Percentiles rank a stretch among this genome's conserved stretches.
These are phyloP conservation scores for Lupinus albus DNA, from an alignment of 306 rosid species.

Conservation along the genomic window DNA sequence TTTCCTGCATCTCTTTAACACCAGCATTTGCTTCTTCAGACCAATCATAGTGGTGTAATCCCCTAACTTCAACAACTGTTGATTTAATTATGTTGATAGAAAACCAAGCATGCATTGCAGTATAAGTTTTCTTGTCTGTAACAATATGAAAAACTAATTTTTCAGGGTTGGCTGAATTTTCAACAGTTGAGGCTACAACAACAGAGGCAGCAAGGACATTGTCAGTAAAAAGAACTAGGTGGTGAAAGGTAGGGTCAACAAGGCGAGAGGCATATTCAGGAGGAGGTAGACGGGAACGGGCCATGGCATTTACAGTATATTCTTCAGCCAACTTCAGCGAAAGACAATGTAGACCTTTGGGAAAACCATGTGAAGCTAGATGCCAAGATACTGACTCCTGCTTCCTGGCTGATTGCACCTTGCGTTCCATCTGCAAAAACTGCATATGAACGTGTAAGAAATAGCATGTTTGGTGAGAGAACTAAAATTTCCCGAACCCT, in stretches of 20 bases:
- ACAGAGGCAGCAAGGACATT: slow-evolving; percentile 85
- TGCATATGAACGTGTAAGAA: slow-evolving; percentile 46
- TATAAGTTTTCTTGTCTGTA: slow-evolving; percentile 81
- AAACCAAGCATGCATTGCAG: slow-evolving; percentile 92
- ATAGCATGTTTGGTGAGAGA: slow-evolving; percentile 6
- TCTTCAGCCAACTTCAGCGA: slow-evolving; percentile 82
- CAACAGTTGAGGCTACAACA: slow-evolving; percentile 65
- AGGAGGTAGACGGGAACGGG: slow-evolving; percentile 74
- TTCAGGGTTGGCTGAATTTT: slow-evolving; percentile 67
- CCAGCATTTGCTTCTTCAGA: slow-evolving; percentile 62
- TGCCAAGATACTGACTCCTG: slow-evolving; percentile 76
- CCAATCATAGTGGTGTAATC: slow-evolving; percentile 87
- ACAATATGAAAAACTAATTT: slow-evolving; percentile 73
- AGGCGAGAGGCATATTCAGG: slow-evolving; percentile 75
- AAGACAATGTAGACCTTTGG: slow-evolving; percentile 74
- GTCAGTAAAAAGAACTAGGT: slow-evolving; percentile 74
- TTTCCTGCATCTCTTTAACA: slow-evolving; percentile 65
- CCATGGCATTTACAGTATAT: slow-evolving; percentile 70
- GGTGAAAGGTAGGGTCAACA: slow-evolving; percentile 62
- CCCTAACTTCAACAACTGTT: slow-evolving; percentile 77
- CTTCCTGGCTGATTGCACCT: slow-evolving; percentile 74
- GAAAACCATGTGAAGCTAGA: slow-evolving; percentile 84
- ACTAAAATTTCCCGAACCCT: background rate
- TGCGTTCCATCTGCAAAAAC: slow-evolving; percentile 72
- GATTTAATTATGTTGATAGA: slow-evolving; percentile 59